A percentile compares a stretch with the other conserved stretches of the same genome.
Evolutionary conservation across 768 basidiomycete genomes (phyloP).

Genomic region (Macrolepiota fuliginosa): DNA sequence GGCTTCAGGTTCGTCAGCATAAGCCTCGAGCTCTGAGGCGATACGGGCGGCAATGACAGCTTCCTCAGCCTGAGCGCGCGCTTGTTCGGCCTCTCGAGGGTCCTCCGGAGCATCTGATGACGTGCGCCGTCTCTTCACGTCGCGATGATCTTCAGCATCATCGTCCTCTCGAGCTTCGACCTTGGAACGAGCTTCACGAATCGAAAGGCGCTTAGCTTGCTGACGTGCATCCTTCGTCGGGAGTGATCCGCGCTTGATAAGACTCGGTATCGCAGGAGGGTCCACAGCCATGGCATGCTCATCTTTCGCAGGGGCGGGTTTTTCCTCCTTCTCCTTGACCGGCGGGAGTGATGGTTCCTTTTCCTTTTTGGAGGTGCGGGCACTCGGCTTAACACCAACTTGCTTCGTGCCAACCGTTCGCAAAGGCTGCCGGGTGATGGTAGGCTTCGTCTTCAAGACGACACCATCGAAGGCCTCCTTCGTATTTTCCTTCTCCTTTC

Average conservation of each 20-base stretch:
- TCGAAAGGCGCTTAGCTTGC: neutral
- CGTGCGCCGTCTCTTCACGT: constrained; percentile 69
- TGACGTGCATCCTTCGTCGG: constrained; percentile 25
- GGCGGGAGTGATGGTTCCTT: constrained; percentile 16
- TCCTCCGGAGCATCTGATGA: constrained; percentile 65
- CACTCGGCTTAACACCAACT: constrained; percentile 24
- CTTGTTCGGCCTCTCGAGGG: constrained; percentile 33
- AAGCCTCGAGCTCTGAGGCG: constrained; percentile 48
- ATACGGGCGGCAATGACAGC: constrained; percentile 41
- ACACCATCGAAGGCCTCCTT: constrained; percentile 63
- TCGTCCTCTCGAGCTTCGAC: constrained; percentile 27
- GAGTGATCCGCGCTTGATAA: constrained; percentile 37
- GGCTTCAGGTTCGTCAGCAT: constrained; percentile 55
- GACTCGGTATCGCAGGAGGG: constrained; percentile 36
- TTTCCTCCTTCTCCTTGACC: constrained; percentile 26
- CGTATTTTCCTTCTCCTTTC: constrained; percentile 58
- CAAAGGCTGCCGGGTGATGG: constrained; percentile 48
- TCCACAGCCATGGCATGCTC: constrained; percentile 60
- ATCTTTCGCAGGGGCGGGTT: constrained; percentile 23
- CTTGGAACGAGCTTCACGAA: neutral
- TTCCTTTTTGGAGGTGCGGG: constrained; percentile 18
- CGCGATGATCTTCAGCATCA: constrained; percentile 57
- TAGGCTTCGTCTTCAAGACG: constrained; percentile 50
- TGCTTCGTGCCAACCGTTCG: constrained; percentile 52
- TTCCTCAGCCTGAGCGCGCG: constrained; percentile 40